A percentile compares a stretch with the other conserved stretches of the same genome.
These are phyloP conservation scores for Diaporthe longicolla DNA, from an alignment of 2,329 filamentous ascomycete species.

Conservation along the genomic window DNA sequence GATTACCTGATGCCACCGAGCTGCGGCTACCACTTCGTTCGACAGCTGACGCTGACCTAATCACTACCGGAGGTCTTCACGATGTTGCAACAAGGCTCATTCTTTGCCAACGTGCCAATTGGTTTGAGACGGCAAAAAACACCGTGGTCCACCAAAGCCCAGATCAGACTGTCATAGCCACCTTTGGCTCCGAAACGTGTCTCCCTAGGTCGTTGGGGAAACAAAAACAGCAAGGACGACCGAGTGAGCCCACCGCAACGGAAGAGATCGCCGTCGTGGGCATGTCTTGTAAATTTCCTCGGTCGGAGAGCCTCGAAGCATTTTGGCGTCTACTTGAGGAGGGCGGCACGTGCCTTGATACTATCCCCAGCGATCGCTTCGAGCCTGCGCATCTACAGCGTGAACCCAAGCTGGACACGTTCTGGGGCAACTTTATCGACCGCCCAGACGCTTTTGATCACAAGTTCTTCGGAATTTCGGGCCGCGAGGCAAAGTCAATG, in stretches of 20 bases:
- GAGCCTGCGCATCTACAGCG: neutral
- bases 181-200: conserved; percentile 24
- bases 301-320: conserved; percentile 52
- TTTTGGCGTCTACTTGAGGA: conserved; percentile 51
- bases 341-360: conserved; percentile 40
- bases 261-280: conserved; percentile 53
- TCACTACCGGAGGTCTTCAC: conserved; percentile 30
- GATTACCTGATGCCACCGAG: conserved; percentile 21
- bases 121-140: conserved; percentile 36
- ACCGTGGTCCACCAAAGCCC: neutral
- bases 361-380: conserved; percentile 23
- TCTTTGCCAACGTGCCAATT: conserved; percentile 35
- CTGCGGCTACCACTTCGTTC: conserved; percentile 39
- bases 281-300: conserved; percentile 53
- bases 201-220: conserved; percentile 22
- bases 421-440: conserved; percentile 38
- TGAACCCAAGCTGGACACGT: neutral
- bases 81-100: conserved; percentile 36
- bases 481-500: conserved; percentile 47
- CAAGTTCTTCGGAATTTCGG: conserved; percentile 47
- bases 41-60: conserved; percentile 36
- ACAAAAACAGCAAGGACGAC: neutral
- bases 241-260: neutral
- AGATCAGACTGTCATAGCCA: conserved; percentile 1
- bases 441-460: conserved; percentile 43